Conservation (phyloP, 805 yeast species). For the Candida pseudoglaebosa region DNA sequence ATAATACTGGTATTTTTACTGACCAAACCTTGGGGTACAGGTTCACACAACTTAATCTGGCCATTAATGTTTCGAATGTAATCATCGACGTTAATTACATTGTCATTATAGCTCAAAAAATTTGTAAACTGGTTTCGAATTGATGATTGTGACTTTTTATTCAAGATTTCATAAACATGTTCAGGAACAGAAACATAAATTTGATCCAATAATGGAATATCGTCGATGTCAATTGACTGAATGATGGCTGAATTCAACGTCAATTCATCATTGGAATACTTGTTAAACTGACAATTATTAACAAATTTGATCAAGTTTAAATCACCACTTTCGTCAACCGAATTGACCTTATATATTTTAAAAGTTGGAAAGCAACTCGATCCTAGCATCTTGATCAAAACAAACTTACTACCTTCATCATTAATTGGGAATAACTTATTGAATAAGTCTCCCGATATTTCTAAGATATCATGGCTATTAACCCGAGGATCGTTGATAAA, state of each 20-base stretch:
- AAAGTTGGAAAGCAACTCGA: slow-evolving; percentile 30
- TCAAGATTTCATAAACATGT: slow-evolving; percentile 33
- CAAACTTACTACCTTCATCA: slow-evolving; percentile 16
- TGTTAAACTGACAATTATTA: slow-evolving; percentile 32
- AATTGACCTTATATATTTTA: slow-evolving; percentile 32
- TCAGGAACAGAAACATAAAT: slow-evolving; percentile 48
- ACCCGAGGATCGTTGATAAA: slow-evolving; percentile 29
- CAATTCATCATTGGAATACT: slow-evolving; percentile 32
- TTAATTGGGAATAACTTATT: slow-evolving; percentile 27
- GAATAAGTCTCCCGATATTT: slow-evolving; percentile 32
- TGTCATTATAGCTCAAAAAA: slow-evolving; percentile 18
- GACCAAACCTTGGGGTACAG: slow-evolving; percentile 64
- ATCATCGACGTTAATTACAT: slow-evolving; percentile 41
- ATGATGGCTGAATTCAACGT: slow-evolving; percentile 40
- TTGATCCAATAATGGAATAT: slow-evolving; percentile 38
- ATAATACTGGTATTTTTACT: slow-evolving; percentile 47
- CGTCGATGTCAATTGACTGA: slow-evolving; percentile 25
- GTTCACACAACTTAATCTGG: slow-evolving; percentile 60
- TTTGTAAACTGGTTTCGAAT: slow-evolving; percentile 31
- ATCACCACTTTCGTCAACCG: slow-evolving; percentile 22
- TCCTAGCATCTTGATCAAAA: slow-evolving; percentile 36
- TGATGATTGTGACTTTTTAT: slow-evolving; percentile 24
- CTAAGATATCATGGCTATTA: slow-evolving; percentile 22
- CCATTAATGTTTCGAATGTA: slow-evolving; percentile 44
- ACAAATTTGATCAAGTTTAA: slow-evolving; percentile 33